Base-by-base conservation (phyloP, 192 early-diverging fungal genomes). In the Coemansia sp. region DNA sequence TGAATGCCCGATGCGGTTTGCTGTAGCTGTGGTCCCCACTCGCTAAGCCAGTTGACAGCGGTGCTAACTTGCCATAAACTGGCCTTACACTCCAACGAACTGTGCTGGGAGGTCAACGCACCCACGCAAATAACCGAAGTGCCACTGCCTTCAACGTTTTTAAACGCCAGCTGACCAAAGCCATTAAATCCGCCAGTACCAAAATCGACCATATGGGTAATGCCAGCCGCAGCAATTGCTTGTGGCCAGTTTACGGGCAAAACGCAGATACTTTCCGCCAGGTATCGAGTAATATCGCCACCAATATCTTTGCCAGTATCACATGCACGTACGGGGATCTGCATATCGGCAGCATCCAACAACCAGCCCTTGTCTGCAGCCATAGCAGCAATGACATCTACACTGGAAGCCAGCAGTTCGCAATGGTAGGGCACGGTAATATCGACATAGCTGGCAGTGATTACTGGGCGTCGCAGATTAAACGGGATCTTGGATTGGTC, bases 161-260 rank as follows among this genome's bases (percentile, higher is more conserved):
- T 84, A 70, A 87, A 81, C 8, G 91, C 91, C 55, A 93, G 67
- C 31, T 81, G 67, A 33, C 92, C 92, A 65, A 97, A 86, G n/a
- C 92, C 92, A 8, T 84, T 83, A 11, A 86, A 59, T 9, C 90
- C 89, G 40, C 90, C 91, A 3, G 91, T 91, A 10, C 94, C 92
- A 72, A 94, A 97, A 74, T 97, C 94, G 36, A 97, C 80, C n/a
- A 94, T 82, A 75, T 94, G 92, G 8, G 91, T 89, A 56, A 83
- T 70, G 4, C 18, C 79, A 7, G 72, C 53, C 33, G 68, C 76
- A 26, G 23, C 23, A n/a, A 82, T 79, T 15, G 82, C 63, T 61
- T 36, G 74, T 63, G 73, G 88, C 92, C 57, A 88, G 68, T 65
- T 80, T 53, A 64, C 87, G 0, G 58, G 65, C 77, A 70, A 84